phyloP scores from a whole-genome alignment of 2,329 filamentous ascomycete species.

The Didymella pinodella region DNA sequence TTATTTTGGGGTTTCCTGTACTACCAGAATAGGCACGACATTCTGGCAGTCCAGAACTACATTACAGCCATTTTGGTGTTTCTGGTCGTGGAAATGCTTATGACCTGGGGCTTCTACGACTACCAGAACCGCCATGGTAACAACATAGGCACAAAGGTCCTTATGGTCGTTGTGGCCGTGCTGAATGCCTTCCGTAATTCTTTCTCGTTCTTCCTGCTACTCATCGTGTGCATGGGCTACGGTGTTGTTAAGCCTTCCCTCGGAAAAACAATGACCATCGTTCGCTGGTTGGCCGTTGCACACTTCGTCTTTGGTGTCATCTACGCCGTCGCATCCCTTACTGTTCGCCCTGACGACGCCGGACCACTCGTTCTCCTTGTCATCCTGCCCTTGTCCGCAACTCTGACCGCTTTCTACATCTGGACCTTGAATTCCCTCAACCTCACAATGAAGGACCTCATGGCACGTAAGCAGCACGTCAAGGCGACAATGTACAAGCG shows the following conservation, averaged over 20 bases:
- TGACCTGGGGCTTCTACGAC: conserved; percentile 99
- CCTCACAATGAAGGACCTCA: conserved; percentile 93
- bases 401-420: conserved; percentile 95
- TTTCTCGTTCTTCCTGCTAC: conserved; percentile 95
- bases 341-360: conserved; percentile 87
- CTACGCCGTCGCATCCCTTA: conserved; percentile 87
- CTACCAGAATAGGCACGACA: conserved; percentile 91
- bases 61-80: conserved; percentile 97
- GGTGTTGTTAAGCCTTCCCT: conserved; percentile 95
- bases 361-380: conserved; percentile 92
- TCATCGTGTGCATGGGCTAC: conserved; percentile 99
- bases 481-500: conserved; percentile 98
- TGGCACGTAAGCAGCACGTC: conserved; percentile 89
- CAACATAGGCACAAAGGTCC: conserved; percentile 80
- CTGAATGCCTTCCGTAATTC: conserved; percentile 95
- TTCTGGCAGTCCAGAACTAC: conserved; percentile 97
- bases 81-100: conserved; percentile 92
- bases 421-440: conserved; percentile 98
- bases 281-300: conserved; percentile 86
- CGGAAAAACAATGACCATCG: conserved; percentile 92
- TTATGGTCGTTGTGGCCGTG: conserved; percentile 90
- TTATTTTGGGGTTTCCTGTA: conserved; percentile 95
- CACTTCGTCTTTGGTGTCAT: conserved; percentile 96
- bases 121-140: conserved; percentile 91
- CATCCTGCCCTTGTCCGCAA: conserved; percentile 88